Conservation (phyloP, 2,329 filamentous ascomycete genomes). For the Pyrenophora tritici-repentis region DNA sequence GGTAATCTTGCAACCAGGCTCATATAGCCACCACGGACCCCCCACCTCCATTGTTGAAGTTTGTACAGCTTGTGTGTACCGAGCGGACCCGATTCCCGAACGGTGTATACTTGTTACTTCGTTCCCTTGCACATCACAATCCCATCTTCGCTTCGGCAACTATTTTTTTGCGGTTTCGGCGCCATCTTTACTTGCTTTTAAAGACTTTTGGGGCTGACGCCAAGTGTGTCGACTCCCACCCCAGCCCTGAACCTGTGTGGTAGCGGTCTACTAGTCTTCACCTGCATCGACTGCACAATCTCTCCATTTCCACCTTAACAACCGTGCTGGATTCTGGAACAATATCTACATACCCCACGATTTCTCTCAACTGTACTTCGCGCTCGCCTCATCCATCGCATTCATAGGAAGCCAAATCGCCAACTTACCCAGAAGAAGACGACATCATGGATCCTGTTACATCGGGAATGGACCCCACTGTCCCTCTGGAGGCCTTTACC, state of each 20-base stretch:
- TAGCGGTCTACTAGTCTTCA: constrained; percentile 25
- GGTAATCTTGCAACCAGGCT: constrained; percentile 1
- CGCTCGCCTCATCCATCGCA: background rate
- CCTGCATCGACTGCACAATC: constrained; percentile 19
- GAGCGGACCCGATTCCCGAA: background rate
- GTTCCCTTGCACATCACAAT: background rate
- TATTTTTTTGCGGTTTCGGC: constrained; percentile 5
- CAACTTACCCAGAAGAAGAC: background rate
- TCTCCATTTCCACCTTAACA: constrained; percentile 28
- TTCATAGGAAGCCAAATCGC: background rate
- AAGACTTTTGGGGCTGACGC: constrained; percentile 22
- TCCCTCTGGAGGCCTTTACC: constrained; percentile 43
- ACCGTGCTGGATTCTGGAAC: constrained; percentile 3
- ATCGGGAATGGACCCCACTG: constrained; percentile 36
- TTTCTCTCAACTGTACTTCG: background rate
- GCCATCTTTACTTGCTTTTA: constrained; percentile 17
- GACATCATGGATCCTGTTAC: constrained; percentile 36
- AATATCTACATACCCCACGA: background rate
- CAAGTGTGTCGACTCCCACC: constrained; percentile 25
- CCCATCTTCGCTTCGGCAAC: background rate
- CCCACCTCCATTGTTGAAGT: constrained; percentile 6
- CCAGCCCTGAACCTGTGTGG: constrained; percentile 25
- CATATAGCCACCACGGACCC: constrained; percentile 26
- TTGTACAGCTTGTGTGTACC: constrained; percentile 4
- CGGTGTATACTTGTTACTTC: constrained; percentile 5